Conservation (phyloP, 345 rosid species). For the Eucalyptus erythrocorys region DNA sequence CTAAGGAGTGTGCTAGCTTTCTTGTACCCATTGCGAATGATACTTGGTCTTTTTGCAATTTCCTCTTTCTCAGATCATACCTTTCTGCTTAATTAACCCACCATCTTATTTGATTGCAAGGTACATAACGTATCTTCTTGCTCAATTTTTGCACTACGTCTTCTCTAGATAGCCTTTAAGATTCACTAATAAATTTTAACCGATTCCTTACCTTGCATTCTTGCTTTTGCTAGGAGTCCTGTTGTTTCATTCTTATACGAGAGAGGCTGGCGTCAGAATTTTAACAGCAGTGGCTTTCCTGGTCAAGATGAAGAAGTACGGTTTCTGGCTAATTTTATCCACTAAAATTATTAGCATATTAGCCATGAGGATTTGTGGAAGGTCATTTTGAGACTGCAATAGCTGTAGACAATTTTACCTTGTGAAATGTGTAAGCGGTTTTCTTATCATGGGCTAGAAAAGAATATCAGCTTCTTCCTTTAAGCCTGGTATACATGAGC, state of each 20-base stretch:
- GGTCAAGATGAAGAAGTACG: constrained; percentile 92
- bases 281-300: constrained; percentile 76
- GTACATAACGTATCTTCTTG: not conserved
- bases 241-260: constrained; percentile 86
- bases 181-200: not conserved
- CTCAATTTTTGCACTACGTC: not conserved
- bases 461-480: not conserved
- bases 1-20: not conserved
- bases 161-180: not conserved
- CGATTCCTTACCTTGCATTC: not conserved
- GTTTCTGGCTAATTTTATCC: not conserved
- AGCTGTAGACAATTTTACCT: not conserved
- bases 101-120: not conserved
- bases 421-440: not conserved
- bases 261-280: constrained; percentile 93
- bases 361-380: not conserved
- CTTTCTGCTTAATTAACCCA: not conserved
- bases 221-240: constrained; percentile 59
- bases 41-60: not conserved
- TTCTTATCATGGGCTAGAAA: not conserved
- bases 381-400: not conserved
- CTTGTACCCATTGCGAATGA: not conserved
- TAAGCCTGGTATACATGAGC: not conserved
- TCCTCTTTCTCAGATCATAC: not conserved
- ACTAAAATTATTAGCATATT: not conserved